These are phyloP conservation scores for Pseudogymnoascus sp. DNA, from an alignment of 2,329 filamentous ascomycete genomes.

Conservation along the genomic window DNA sequence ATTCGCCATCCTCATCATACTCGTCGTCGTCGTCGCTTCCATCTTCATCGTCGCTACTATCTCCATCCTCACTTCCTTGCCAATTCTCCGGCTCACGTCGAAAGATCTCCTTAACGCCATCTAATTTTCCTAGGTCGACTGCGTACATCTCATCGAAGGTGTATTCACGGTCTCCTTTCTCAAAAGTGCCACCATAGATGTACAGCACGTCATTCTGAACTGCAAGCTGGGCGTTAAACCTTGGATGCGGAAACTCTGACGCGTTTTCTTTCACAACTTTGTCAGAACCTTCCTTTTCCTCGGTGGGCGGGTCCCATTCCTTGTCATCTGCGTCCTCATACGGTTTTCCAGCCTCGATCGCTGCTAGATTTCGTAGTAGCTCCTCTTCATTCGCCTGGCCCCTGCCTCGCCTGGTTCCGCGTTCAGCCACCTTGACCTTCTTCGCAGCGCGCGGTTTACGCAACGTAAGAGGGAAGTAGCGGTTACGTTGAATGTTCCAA, in stretches of 20 bases:
- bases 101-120: constrained; percentile 89
- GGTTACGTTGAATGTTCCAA: constrained; percentile 92
- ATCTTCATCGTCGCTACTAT: constrained; percentile 48
- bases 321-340: constrained; percentile 46
- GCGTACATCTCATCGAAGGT: constrained; percentile 94
- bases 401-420: constrained; percentile 58
- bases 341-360: constrained; percentile 67
- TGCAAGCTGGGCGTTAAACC: constrained; percentile 85
- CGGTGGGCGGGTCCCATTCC: constrained; percentile 41
- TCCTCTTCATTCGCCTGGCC: constrained; percentile 90
- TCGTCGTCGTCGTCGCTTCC: constrained; percentile 43
- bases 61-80: constrained; percentile 60
- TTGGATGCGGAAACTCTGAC: constrained; percentile 78
- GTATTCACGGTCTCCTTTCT: constrained; percentile 89
- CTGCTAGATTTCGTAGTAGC: constrained; percentile 74
- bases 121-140: constrained; percentile 87
- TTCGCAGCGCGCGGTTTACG: constrained; percentile 63
- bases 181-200: constrained; percentile 91
- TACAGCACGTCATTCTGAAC: constrained; percentile 90
- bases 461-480: constrained; percentile 79
- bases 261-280: constrained; percentile 54
- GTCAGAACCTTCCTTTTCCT: constrained; percentile 46
- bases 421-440: constrained; percentile 48
- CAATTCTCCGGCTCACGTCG: constrained; percentile 79
- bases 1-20: constrained; percentile 42